Conservation (phyloP, 345 rosid genomes). For the Angophora floribunda region DNA sequence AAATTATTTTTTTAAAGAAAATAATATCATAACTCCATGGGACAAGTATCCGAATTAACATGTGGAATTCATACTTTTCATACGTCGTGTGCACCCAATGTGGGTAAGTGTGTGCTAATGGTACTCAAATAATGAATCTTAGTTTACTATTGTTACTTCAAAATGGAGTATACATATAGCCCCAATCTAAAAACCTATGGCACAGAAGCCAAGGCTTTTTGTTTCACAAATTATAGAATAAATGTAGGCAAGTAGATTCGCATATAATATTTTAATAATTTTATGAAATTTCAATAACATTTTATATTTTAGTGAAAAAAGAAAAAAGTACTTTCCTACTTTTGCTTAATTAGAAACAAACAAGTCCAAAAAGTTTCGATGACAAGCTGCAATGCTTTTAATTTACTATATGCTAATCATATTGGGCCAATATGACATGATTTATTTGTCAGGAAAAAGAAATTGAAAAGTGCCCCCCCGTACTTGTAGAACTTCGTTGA, state of each 20-base stretch:
- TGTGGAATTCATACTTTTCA: no score
- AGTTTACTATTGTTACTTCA: neutral
- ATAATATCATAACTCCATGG: no score
- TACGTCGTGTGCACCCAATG: no score
- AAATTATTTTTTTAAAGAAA: no score
- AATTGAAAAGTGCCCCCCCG: neutral
- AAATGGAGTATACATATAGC: neutral
- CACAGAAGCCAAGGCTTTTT: neutral
- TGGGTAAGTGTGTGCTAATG: neutral
- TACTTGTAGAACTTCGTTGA: neutral
- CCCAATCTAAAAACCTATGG: neutral
- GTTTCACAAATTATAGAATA: neutral
- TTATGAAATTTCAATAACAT: no score
- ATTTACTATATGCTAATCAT: accelerated
- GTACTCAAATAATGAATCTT: neutral
- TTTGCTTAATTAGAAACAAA: neutral
- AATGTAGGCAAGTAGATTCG: neutral
- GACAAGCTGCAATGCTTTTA: accelerated
- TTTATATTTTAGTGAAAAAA: no score
- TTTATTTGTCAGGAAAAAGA: neutral
- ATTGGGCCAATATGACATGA: neutral
- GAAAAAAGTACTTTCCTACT: neutral
- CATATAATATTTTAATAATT: neutral
- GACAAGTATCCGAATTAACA: accelerated
- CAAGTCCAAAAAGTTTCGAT: neutral